A percentile compares a stretch with the other conserved stretches of the same genome.
Evolutionary conservation across 2,329 filamentous ascomycete species (phyloP).

Genomic region (Corinectria fuckeliana): DNA sequence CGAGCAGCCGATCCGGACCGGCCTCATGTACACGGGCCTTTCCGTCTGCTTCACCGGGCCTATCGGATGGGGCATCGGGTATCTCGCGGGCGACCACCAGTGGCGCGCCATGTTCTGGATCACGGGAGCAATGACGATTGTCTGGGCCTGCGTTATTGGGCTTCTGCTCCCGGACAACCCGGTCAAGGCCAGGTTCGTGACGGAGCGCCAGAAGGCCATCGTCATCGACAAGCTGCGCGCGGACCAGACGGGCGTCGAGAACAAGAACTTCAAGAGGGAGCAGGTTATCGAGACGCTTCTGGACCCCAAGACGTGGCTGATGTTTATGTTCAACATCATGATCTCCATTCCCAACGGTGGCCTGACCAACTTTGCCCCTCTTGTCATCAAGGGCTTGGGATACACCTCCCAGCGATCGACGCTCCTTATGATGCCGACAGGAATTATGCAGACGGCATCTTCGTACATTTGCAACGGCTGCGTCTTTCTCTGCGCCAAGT

Average conservation of each 20-base stretch:
- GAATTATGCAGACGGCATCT: slow-evolving; percentile 42
- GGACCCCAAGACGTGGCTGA: slow-evolving; percentile 66
- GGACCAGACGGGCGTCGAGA: slow-evolving; percentile 58
- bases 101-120: slow-evolving; percentile 34
- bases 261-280: slow-evolving; percentile 53
- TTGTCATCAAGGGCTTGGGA: slow-evolving; percentile 44
- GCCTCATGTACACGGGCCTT: slow-evolving; percentile 34
- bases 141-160: slow-evolving; percentile 62
- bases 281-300: slow-evolving; percentile 54
- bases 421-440: slow-evolving; percentile 40
- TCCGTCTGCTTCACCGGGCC: slow-evolving; percentile 29
- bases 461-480: slow-evolving; percentile 47
- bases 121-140: slow-evolving; percentile 32
- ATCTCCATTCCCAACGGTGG: slow-evolving; percentile 18
- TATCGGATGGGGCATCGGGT: slow-evolving; percentile 31
- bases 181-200: slow-evolving; percentile 56
- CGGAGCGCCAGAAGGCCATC: slow-evolving; percentile 52
- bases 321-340: slow-evolving; percentile 56
- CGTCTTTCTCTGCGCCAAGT: slow-evolving; percentile 38
- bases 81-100: slow-evolving; percentile 19
- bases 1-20: slow-evolving; percentile 37
- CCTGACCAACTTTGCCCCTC: slow-evolving; percentile 16
- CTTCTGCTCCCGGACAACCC: slow-evolving; percentile 60
- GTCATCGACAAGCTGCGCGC: slow-evolving; percentile 55
- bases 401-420: slow-evolving; percentile 46